Conservation (phyloP, 768 basidiomycete genomes). For the Mycena crocata region DNA sequence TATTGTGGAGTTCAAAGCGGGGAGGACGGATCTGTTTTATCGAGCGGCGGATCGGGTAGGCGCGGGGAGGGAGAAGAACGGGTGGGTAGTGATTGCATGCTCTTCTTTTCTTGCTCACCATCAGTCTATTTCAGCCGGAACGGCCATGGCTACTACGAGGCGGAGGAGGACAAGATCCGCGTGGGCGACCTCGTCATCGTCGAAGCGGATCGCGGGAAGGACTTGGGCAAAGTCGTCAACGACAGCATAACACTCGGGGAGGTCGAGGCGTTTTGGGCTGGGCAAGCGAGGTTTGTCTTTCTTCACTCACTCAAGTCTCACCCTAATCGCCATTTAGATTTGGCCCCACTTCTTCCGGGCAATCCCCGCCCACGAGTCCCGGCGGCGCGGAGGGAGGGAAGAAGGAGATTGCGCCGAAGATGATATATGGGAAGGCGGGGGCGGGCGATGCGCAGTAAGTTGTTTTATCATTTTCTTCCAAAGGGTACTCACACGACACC, state of each 20-base stretch:
- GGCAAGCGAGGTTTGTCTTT: constrained; percentile 51
- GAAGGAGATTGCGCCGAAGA: constrained; percentile 97
- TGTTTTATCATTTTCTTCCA: constrained; percentile 6
- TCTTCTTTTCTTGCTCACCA: too few species aligned
- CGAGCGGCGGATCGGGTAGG: constrained; percentile 54
- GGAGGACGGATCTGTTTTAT: constrained; percentile 95
- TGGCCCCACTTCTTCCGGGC: constrained; percentile 31
- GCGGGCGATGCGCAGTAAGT: constrained; percentile 82
- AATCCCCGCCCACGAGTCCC: constrained; percentile 44
- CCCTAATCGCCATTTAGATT: constrained; percentile 41
- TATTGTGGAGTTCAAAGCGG: constrained; percentile 98
- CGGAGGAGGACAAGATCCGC: constrained; percentile 56
- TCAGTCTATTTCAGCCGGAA: too few species aligned
- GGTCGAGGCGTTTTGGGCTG: constrained; percentile 84
- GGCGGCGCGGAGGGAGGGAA: constrained; percentile 57
- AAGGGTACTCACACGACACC: neutral
- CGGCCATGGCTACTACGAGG: too few species aligned
- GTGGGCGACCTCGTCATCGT: constrained; percentile 96
- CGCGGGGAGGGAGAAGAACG: neutral
- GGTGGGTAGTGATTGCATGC: neutral
- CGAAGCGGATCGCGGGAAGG: constrained; percentile 94
- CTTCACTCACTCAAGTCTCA: neutral
- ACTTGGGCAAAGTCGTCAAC: constrained; percentile 92
- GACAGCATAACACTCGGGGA: constrained; percentile 91
- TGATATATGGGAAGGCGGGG: constrained; percentile 91